phyloP scores from a whole-genome alignment of 2,329 filamentous ascomycete genomes.

The Apiospora marii region DNA sequence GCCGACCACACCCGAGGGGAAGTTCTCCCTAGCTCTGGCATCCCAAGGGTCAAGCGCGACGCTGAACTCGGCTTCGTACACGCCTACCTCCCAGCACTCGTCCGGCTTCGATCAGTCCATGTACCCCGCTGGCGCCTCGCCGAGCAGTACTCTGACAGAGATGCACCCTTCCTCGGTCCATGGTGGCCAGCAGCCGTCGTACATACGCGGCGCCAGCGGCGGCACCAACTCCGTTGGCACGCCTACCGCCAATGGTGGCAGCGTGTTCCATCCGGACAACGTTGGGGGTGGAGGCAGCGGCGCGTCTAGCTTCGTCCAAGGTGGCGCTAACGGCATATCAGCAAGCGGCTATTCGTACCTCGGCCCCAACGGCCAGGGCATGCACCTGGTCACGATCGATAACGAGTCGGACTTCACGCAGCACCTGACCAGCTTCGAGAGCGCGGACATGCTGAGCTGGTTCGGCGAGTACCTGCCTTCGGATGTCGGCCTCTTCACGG shows the following conservation, averaged over 20 bases:
- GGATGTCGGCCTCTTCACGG: constrained; percentile 33
- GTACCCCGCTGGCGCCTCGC: constrained; percentile 47
- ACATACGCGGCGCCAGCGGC: constrained; percentile 22
- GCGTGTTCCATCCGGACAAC: constrained; percentile 26
- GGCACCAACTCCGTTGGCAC: constrained; percentile 4
- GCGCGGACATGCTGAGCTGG: constrained; percentile 46
- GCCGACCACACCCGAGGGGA: constrained; percentile 39
- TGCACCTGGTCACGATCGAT: constrained; percentile 44
- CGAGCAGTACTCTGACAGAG: constrained; percentile 51
- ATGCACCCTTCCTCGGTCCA: constrained; percentile 18
- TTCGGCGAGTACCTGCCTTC: constrained; percentile 44
- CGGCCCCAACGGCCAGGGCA: constrained; percentile 35
- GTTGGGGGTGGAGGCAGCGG: constrained; percentile 27
- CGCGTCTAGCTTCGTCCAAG: constrained; percentile 41
- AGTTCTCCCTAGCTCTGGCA: constrained; percentile 38
- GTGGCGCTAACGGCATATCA: constrained; percentile 40
- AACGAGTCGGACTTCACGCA: constrained; percentile 46
- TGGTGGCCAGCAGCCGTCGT: background rate
- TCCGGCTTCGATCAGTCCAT: constrained; percentile 52
- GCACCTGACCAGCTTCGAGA: constrained; percentile 43
- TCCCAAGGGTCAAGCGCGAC: constrained; percentile 34
- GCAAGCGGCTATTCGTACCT: constrained; percentile 43
- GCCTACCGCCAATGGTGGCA: constrained; percentile 25
- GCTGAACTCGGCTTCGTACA: constrained; percentile 43
- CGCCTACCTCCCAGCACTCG: constrained; percentile 51